Evolutionary conservation across 768 basidiomycete species (phyloP).

Genomic region (Leucosporidium creatinivorum): DNA sequence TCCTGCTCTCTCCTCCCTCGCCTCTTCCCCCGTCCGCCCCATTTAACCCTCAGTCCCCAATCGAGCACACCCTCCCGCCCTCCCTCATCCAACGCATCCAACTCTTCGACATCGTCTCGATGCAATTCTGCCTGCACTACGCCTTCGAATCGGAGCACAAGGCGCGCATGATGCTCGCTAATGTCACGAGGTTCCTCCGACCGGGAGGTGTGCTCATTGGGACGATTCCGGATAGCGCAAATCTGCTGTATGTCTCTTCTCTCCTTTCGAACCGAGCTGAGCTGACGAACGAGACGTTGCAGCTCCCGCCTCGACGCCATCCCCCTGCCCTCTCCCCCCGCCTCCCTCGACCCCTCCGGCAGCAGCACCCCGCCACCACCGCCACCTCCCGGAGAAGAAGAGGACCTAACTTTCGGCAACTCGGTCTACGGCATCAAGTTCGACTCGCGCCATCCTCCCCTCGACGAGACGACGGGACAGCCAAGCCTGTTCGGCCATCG

Average conservation of each 20-base stretch:
- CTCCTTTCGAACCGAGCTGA: too few species aligned
- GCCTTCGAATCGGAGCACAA: conserved; percentile 89
- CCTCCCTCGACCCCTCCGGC: not conserved
- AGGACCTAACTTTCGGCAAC: conserved; percentile 79
- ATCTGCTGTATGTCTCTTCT: conserved; percentile 61
- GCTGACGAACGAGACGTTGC: too few species aligned
- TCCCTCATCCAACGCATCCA: conserved; percentile 32
- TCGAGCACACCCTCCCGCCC: conserved; percentile 58
- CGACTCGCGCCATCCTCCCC: conserved; percentile 49
- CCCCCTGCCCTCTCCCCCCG: not conserved
- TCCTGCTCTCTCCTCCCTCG: not conserved
- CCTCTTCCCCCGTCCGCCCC: not conserved
- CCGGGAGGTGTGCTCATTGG: conserved; percentile 88
- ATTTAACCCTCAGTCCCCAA: conserved; percentile 49
- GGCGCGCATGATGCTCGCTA: conserved; percentile 82
- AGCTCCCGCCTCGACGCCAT: too few species aligned
- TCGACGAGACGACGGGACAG: conserved; percentile 16
- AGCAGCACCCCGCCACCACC: not conserved
- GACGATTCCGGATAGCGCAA: conserved; percentile 86
- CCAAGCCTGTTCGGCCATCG: conserved; percentile 64
- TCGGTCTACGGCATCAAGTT: conserved; percentile 82
- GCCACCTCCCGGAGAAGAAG: too few species aligned
- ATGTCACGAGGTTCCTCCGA: conserved; percentile 71
- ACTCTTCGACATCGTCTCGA: conserved; percentile 88
- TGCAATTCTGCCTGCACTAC: conserved; percentile 99